Base-by-base conservation (phyloP, 331 rosid genomes). In the Ulmus americana region DNA sequence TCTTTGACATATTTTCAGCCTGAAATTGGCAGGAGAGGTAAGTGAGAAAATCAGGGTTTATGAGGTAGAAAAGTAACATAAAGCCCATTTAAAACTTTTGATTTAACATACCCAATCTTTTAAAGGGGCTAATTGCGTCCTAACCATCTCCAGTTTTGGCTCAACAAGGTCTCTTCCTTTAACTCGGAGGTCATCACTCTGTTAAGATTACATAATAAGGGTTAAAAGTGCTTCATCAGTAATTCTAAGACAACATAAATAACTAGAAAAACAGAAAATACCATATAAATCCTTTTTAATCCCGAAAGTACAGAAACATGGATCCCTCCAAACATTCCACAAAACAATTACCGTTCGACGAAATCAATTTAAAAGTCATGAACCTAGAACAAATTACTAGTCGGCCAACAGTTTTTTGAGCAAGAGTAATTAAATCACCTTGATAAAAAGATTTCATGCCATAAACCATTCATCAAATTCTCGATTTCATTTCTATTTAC, bases 1-100 rank as follows among this genome's bases (percentile, higher is more conserved):
- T 89, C 78, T 67, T 82, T 20, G 87, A 77, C 85, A 67, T 61
- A 52, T 77, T 79, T 48, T 80, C 91, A 50, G 82, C 95, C 95
- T 89, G 83, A 51, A 77, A 68, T 69, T 51, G 59, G 57, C 67
- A 74, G 62, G 54, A 73, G 48, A 59, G 59, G 63, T 81, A 73
- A 64, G 65, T 44, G 46, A 69, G 61, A 35, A 62, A 55, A 50
- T 4, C 5, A 2, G 7, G 22, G 65, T 28, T 28, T 28, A 55
- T 8, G 54, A 4, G 3, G 8, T 1, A 39, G 13, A 44, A 59
- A 14, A 16, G 67, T 0, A 22, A 11, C 3, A 42, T 2, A 5
- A 41, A 11, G 3, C 46, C 46, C 45, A 28, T 58, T 28, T 67
- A 20, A 28, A 51, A 28, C 41, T 13, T 74, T 5, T 14, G 6